Conservation (phyloP, 2,329 filamentous ascomycete species). For the Fusarium camptoceras region DNA sequence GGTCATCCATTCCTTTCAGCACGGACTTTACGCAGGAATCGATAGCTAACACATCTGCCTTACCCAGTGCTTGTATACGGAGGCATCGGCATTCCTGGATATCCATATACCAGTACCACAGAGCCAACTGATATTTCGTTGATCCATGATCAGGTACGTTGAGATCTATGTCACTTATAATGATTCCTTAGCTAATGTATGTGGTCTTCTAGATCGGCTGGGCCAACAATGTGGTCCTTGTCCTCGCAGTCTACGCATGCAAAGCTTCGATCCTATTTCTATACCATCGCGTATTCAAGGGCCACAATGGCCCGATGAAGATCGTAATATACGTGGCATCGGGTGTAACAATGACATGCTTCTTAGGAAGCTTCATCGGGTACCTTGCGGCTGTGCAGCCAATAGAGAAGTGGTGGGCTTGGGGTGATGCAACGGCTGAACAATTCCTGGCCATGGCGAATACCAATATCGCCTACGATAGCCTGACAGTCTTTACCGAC, state of each 20-base stretch:
- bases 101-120: constrained; percentile 17
- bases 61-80: constrained; percentile 6
- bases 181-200: background rate
- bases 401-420: constrained; percentile 18
- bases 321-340: constrained; percentile 15
- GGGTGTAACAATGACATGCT: background rate
- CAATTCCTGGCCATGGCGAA: constrained; percentile 16
- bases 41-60: background rate
- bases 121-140: constrained; percentile 13
- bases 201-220: background rate
- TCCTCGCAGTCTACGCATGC: constrained; percentile 2
- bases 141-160: constrained; percentile 3
- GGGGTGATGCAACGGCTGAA: constrained; percentile 12
- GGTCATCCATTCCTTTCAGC: background rate
- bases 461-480: constrained; percentile 13
- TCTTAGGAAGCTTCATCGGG: constrained; percentile 13
- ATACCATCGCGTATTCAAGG: constrained; percentile 12
- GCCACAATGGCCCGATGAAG: constrained; percentile 6
- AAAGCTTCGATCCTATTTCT: constrained; percentile 16
- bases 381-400: constrained; percentile 3
- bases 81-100: constrained; percentile 12
- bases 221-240: constrained; percentile 9
- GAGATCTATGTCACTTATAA: fast-evolving
- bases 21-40: fast-evolving
- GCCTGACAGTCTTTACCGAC: constrained; percentile 7